phyloP scores from a whole-genome alignment of 768 basidiomycete species.

The Suillus alpinus region DNA sequence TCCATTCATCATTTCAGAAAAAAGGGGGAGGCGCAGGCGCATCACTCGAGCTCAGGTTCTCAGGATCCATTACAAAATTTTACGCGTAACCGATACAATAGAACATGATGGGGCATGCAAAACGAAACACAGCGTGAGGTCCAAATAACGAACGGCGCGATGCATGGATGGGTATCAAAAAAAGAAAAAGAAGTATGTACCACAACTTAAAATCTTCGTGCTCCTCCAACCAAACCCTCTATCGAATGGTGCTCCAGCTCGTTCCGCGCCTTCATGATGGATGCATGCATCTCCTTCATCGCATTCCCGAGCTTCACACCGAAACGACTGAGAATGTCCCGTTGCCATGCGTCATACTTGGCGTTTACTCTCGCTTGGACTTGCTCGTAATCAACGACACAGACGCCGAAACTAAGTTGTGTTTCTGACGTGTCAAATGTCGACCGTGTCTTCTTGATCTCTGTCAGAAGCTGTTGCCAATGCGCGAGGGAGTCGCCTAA shows the following conservation, averaged over 20 bases:
- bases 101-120: neutral
- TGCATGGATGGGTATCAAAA: neutral
- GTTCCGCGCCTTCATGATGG: constrained; percentile 89
- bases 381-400: constrained; percentile 95
- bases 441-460: constrained; percentile 94
- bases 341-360: constrained; percentile 98
- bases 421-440: constrained; percentile 98
- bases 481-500: constrained; percentile 90
- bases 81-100: neutral
- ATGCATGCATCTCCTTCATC: constrained; percentile 97
- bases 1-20: no score
- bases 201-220: neutral
- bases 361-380: constrained; percentile 97
- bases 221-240: constrained; percentile 74
- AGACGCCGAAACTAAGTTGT: constrained; percentile 87
- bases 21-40: neutral
- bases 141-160: neutral
- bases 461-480: constrained; percentile 95
- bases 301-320: constrained; percentile 89
- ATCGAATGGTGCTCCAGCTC: constrained; percentile 97
- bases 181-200: neutral
- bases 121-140: neutral
- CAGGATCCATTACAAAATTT: neutral
- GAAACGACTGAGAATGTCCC: constrained; percentile 89
- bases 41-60: neutral